Conservation (phyloP, 164 flowering plant species). For the Tetrastigma voinierianum region DNA sequence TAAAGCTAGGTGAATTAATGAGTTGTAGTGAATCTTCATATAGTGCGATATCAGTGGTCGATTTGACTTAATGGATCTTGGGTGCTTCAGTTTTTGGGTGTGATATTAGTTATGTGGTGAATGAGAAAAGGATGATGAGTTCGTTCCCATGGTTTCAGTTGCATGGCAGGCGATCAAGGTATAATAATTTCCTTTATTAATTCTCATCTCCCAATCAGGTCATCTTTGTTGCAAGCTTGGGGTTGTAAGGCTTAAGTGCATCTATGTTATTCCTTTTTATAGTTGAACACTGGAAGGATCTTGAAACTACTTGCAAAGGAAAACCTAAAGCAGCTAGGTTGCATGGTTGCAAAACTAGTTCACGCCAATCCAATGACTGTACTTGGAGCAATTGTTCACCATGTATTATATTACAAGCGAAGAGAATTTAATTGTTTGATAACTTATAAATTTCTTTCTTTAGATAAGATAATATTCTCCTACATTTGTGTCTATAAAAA, state of each 20-base stretch:
- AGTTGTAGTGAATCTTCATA: too few relatives aligned
- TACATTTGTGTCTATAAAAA: too few relatives aligned
- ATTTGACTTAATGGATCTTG: slow-evolving; percentile 19
- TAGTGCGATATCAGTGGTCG: too few relatives aligned
- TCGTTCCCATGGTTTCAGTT: slow-evolving; percentile 83
- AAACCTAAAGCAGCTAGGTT: slow-evolving; percentile 95
- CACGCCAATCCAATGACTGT: slow-evolving; percentile 99
- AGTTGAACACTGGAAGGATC: slow-evolving; percentile 97
- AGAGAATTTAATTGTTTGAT: not conserved
- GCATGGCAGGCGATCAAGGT: slow-evolving; percentile 97
- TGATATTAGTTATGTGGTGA: slow-evolving; percentile 97
- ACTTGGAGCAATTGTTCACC: slow-evolving; percentile 92
- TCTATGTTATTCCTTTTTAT: slow-evolving; percentile 10
- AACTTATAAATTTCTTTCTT: not conserved
- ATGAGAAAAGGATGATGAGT: slow-evolving; percentile 98
- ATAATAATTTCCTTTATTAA: not conserved
- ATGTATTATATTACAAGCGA: slow-evolving; percentile 43
- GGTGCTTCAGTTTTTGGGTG: slow-evolving; percentile 60
- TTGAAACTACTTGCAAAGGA: slow-evolving; percentile 95
- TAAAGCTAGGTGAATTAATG: too few relatives aligned
- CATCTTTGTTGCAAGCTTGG: slow-evolving; percentile 1
- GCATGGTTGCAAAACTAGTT: slow-evolving; percentile 99
- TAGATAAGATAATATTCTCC: slow-evolving; percentile 7
- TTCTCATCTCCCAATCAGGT: not conserved
- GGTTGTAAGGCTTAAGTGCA: not conserved